Percentiles rank a stretch among this genome's conserved stretches.
Conservation (phyloP, 495 filamentous ascomycete genomes). For the Friedmanniomyces endolithicus region DNA sequence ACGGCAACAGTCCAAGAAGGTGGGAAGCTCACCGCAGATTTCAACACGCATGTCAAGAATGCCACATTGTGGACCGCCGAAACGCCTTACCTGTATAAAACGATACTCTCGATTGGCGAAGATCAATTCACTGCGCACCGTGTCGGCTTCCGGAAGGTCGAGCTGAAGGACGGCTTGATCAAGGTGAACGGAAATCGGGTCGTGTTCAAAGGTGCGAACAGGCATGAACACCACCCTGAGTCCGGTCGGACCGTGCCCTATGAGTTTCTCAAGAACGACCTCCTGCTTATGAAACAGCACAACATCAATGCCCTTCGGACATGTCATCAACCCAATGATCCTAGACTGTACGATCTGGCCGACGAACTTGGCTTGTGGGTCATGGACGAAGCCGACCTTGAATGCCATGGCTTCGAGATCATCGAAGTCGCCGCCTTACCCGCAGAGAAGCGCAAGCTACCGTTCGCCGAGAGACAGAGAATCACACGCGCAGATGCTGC, state of each 20-base stretch:
- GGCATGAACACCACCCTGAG: slow-evolving; percentile 24
- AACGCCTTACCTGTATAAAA: slow-evolving; percentile 45
- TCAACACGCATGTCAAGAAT: slow-evolving; percentile 25
- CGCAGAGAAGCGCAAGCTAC: slow-evolving; percentile 34
- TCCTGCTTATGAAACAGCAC: slow-evolving; percentile 22
- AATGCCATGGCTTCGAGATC: slow-evolving; percentile 50
- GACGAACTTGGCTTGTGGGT: slow-evolving; percentile 60
- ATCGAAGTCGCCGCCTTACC: slow-evolving; percentile 33
- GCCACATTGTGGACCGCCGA: slow-evolving; percentile 57
- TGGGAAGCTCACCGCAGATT: not conserved
- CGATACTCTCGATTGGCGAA: slow-evolving; percentile 23
- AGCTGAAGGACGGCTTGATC: slow-evolving; percentile 22
- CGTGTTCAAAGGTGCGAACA: slow-evolving; percentile 22
- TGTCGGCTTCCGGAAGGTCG: slow-evolving; percentile 22
- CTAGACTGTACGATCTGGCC: slow-evolving; percentile 41
- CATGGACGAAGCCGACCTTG: slow-evolving; percentile 60
- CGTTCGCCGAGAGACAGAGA: slow-evolving; percentile 42
- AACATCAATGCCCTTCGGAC: slow-evolving; percentile 26
- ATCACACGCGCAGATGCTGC: slow-evolving; percentile 40
- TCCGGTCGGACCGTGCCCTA: slow-evolving; percentile 21
- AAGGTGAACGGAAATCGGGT: slow-evolving; percentile 22
- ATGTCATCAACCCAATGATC: slow-evolving; percentile 22
- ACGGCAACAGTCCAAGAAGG: not conserved
- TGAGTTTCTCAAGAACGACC: slow-evolving; percentile 20
- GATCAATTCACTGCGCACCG: slow-evolving; percentile 11